Percentiles rank a stretch among this genome's conserved stretches.
phyloP scores from a whole-genome alignment of 2,329 filamentous ascomycete genomes.

The Dothistroma septosporum region DNA sequence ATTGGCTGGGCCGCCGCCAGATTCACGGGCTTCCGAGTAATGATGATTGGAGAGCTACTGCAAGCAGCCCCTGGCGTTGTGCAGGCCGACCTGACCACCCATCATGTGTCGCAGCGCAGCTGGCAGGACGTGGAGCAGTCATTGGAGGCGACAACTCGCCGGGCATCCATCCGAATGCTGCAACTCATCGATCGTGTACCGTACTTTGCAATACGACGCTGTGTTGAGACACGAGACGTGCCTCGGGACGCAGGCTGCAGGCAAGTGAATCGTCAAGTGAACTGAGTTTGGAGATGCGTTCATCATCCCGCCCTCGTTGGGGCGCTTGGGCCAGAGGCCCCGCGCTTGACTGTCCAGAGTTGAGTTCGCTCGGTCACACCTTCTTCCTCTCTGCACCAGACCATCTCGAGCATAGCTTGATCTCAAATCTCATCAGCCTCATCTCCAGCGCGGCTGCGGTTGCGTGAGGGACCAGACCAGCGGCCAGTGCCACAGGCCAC shows the following conservation, averaged over 20 bases:
- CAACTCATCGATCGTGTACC: not conserved
- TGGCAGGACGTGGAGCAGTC: not conserved
- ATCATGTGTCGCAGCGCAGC: slow-evolving; percentile 11
- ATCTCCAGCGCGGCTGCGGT: not conserved
- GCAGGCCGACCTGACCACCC: slow-evolving; percentile 18
- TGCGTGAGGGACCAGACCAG: not conserved
- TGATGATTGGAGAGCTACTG: slow-evolving; percentile 2
- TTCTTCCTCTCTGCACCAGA: not conserved
- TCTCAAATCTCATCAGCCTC: slow-evolving; percentile 7
- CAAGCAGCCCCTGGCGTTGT: slow-evolving; percentile 10
- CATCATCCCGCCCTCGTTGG: slow-evolving; percentile 4
- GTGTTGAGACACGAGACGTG: not conserved
- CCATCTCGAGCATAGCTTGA: slow-evolving; percentile 6
- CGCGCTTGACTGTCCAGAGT: not conserved
- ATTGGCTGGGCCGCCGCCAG: slow-evolving; percentile 7
- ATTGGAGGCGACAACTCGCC: not conserved
- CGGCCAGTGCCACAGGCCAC: not conserved
- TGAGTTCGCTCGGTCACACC: slow-evolving; percentile 2
- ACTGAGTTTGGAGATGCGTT: slow-evolving; percentile 3
- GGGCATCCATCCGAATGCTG: not conserved
- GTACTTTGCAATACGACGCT: not conserved
- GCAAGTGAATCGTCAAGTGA: not conserved
- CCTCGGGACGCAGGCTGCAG: slow-evolving; percentile 2
- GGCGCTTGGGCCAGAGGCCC: not conserved
- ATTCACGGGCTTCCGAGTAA: not conserved